These are phyloP conservation scores for Cyclocybe cylindracea DNA, from an alignment of 768 basidiomycete genomes.

Conservation along the genomic window DNA sequence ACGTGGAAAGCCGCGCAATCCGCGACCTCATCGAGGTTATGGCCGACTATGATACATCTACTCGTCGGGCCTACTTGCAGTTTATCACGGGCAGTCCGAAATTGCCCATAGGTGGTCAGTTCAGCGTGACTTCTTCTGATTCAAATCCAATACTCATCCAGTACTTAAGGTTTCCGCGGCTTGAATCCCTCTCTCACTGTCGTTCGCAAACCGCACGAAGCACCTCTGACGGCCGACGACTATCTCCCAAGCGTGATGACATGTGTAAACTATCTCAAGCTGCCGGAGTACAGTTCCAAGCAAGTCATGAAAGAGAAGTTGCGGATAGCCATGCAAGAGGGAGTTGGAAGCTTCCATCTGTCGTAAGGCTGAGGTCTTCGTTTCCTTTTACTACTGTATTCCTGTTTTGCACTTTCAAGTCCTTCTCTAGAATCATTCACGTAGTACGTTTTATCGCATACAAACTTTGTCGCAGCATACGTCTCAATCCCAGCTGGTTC, in stretches of 20 bases:
- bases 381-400: conserved; percentile 8
- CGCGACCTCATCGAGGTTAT: conserved; percentile 86
- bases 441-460: conserved; percentile 15
- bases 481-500: no score
- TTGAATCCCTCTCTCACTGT: conserved; percentile 94
- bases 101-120: conserved; percentile 89
- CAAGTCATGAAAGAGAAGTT: conserved; percentile 84
- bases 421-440: background rate
- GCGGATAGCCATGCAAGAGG: conserved; percentile 85
- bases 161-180: conserved; percentile 80
- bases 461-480: conserved; percentile 11
- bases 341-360: conserved; percentile 96
- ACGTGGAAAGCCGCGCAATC: conserved; percentile 90
- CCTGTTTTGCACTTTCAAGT: conserved; percentile 6
- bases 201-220: conserved; percentile 94
- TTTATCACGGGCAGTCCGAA: conserved; percentile 99
- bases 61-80: conserved; percentile 87
- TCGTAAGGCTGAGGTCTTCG: conserved; percentile 47
- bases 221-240: conserved; percentile 87
- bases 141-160: background rate
- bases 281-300: conserved; percentile 93
- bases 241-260: conserved; percentile 99
- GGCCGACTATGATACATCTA: conserved; percentile 70
- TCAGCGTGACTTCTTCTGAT: background rate
- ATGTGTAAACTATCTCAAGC: conserved; percentile 94